Conservation (phyloP, 2,329 filamentous ascomycete genomes). For the Phoma herbarum region DNA sequence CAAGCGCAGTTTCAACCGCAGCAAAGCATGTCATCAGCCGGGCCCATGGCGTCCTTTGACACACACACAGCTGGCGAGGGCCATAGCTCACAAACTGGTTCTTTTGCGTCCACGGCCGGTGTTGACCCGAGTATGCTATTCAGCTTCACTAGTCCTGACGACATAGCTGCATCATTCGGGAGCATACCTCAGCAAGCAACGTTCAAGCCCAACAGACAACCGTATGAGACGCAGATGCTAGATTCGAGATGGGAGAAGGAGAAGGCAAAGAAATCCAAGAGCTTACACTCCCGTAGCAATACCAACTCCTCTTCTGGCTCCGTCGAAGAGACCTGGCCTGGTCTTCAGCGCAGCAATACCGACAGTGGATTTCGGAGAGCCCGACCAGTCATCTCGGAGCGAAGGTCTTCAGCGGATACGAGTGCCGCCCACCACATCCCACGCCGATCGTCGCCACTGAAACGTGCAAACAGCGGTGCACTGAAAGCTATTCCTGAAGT, state of each 20-base stretch:
- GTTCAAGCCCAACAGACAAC: slow-evolving; percentile 40
- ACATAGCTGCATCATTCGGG: slow-evolving; percentile 41
- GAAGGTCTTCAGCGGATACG: slow-evolving; percentile 34
- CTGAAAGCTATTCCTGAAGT: slow-evolving; percentile 58
- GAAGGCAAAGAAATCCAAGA: slow-evolving; percentile 40
- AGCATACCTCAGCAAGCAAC: slow-evolving; percentile 34
- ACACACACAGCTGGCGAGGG: slow-evolving; percentile 31
- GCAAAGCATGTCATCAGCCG: slow-evolving; percentile 40
- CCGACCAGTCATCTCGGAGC: slow-evolving; percentile 43
- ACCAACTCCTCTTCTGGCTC: slow-evolving; percentile 53
- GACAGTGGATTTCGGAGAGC: slow-evolving; percentile 51
- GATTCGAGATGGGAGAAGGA: slow-evolving; percentile 50
- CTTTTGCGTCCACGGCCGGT: slow-evolving; percentile 49
- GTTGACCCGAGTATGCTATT: slow-evolving; percentile 60
- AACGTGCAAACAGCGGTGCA: slow-evolving; percentile 53
- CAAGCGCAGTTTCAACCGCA: slow-evolving; percentile 47
- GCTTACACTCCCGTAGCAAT: slow-evolving; percentile 52
- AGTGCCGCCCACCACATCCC: slow-evolving; percentile 45
- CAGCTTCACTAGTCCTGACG: slow-evolving; percentile 50
- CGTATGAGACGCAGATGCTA: slow-evolving; percentile 51
- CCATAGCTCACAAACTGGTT: slow-evolving; percentile 36
- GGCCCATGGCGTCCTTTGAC: slow-evolving; percentile 35
- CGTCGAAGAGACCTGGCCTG: slow-evolving; percentile 41
- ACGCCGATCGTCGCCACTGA: slow-evolving; percentile 58
- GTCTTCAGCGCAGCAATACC: slow-evolving; percentile 58